A percentile compares a stretch with the other conserved stretches of the same genome.
Conservation (phyloP, 2,329 filamentous ascomycete genomes). For the Hymenoscyphus fructigenus region DNA sequence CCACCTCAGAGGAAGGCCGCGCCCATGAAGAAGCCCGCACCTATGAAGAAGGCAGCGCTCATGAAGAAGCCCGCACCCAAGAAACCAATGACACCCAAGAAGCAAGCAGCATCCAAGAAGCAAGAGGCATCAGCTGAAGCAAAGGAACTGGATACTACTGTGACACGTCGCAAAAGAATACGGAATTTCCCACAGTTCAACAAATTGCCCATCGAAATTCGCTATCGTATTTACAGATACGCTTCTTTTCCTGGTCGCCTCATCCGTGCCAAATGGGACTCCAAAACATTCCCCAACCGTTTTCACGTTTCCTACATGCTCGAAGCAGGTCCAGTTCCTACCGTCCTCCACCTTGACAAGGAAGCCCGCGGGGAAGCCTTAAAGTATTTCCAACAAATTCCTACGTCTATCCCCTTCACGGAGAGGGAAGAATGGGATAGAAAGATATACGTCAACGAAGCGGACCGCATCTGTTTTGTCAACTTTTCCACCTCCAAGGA, state of each 20-base stretch:
- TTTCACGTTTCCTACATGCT: constrained; percentile 12
- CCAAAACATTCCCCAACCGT: not conserved
- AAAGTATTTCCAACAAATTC: not conserved
- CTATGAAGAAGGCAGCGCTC: not conserved
- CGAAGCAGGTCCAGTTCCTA: constrained; percentile 16
- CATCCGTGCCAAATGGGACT: not conserved
- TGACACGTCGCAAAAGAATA: not conserved
- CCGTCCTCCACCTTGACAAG: constrained; percentile 8
- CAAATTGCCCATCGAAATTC: not conserved
- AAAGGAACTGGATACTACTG: not conserved
- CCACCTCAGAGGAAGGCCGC: not conserved
- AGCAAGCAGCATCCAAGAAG: not conserved
- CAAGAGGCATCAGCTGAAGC: not conserved
- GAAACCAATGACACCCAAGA: not conserved
- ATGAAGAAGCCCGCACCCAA: not conserved
- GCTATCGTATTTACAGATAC: not conserved
- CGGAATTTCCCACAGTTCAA: not conserved
- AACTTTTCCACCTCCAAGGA: not conserved
- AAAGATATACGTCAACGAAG: constrained; percentile 2
- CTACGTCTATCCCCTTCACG: not conserved
- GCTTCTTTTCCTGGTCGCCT: not conserved
- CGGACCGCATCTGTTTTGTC: constrained; percentile 7
- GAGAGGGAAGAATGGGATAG: too few relatives aligned
- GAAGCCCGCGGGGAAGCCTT: constrained; percentile 16
- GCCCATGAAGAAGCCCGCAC: not conserved